Evolutionary conservation across 164 flowering plant genomes (phyloP), one percentile per base, ranked within the genome.

Genomic region (Saururus chinensis): DNA sequence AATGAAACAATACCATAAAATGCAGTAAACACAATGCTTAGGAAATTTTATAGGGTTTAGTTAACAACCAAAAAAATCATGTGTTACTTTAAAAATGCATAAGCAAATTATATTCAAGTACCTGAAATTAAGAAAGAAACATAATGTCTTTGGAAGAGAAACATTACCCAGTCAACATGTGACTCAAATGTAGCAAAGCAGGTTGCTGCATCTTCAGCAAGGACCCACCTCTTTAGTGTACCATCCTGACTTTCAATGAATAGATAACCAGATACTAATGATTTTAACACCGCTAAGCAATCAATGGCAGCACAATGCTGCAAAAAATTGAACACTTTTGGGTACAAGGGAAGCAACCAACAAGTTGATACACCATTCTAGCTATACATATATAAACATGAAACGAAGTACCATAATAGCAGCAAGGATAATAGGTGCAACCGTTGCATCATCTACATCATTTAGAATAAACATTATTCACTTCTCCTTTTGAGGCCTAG

Each of bases 161-260:
- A 55, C 19, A 35, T 8, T 84, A 93, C 99, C 99, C 99, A 93
- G 64, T 93, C 99, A 68, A 88, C 85, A 77, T 93, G 99, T 9
- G 99, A 93, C 81, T 93, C 99, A 68, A 93, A 93, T 54, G 99
- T 93, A 53, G 96, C 80, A 35, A 96, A 85, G 79, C 88, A 93
- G 40, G 84, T 80, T 14, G 95, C 89, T 61, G 70, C 76, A 76
- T 90, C 81, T 64, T 85, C 96, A 72, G 64, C 67, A 57, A 93
- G 54, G 24, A 74, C 74, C 99, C 99, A 93, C 77, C 97, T 84
- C 79, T 83, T 93, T 49, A 90, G 65, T 7, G 89, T 93, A 52
- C 99, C 92, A 83, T 93, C 99, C 70, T 97, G 89, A 70, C 99
- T 90, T 56, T 97, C 97, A 72, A 92, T 85, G 70, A 90, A 88